phyloP scores from a whole-genome alignment of 208 protist genomes.

The Polymyxa betae region DNA sequence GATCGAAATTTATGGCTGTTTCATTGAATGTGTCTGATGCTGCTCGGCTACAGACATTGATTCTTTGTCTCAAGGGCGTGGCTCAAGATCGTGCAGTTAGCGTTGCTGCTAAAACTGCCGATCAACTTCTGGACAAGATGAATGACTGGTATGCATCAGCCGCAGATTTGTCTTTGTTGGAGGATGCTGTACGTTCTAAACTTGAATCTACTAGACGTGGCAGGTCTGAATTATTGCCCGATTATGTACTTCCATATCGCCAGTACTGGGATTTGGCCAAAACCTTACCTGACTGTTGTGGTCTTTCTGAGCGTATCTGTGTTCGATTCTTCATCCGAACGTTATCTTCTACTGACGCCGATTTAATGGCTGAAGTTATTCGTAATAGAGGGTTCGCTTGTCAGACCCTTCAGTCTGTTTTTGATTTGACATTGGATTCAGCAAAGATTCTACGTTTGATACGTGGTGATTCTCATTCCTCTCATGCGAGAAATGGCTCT shows the following conservation, averaged over 20 bases:
- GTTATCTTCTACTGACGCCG: too few species aligned
- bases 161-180: background rate
- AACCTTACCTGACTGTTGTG: background rate
- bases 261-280: background rate
- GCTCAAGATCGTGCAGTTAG: background rate
- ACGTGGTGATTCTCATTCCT: too few species aligned
- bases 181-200: background rate
- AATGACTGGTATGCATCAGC: background rate
- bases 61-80: background rate
- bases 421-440: too few species aligned
- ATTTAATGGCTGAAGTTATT: too few species aligned
- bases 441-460: too few species aligned
- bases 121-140: background rate
- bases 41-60: background rate
- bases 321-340: background rate
- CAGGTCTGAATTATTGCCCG: background rate
- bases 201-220: background rate
- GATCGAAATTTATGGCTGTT: background rate
- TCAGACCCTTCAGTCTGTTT: too few species aligned
- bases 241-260: background rate
- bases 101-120: background rate
- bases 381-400: too few species aligned
- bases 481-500: too few species aligned
- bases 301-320: background rate
- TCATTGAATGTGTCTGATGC: background rate